phyloP scores from a whole-genome alignment of 2,329 filamentous ascomycete species.

The Juglanconis sp. region DNA sequence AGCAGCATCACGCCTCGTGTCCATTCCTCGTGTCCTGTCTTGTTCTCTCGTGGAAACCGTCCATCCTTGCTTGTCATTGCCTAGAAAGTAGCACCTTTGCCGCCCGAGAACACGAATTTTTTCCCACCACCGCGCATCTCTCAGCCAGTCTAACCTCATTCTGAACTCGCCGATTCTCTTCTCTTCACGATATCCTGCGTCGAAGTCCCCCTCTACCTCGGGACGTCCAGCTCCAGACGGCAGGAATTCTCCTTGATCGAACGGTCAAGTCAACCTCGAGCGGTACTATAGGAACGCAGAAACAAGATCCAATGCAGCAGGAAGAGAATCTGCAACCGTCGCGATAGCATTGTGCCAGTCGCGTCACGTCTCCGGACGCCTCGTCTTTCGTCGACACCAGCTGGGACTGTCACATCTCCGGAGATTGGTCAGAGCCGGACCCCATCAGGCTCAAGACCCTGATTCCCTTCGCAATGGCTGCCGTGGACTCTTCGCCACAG shows the following conservation, averaged over 20 bases:
- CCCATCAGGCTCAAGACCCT: slow-evolving; percentile 9
- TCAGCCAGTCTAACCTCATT: background rate
- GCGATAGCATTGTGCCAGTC: slow-evolving; percentile 18
- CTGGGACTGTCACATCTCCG: slow-evolving; percentile 5
- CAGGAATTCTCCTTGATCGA: background rate
- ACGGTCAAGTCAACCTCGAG: background rate
- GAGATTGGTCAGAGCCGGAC: slow-evolving; percentile 5
- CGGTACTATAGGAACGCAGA: background rate
- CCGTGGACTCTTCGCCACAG: slow-evolving; percentile 26
- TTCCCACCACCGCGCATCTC: background rate
- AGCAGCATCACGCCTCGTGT: background rate
- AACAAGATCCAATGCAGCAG: slow-evolving; percentile 14
- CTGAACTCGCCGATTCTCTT: background rate
- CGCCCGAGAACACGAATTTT: background rate
- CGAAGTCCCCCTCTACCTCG: background rate
- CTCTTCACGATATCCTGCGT: background rate
- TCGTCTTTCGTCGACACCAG: slow-evolving; percentile 18
- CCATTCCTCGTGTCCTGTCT: background rate
- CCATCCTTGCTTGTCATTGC: slow-evolving; percentile 14
- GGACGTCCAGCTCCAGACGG: background rate
- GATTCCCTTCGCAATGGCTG: slow-evolving; percentile 28
- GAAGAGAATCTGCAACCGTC: slow-evolving; percentile 9
- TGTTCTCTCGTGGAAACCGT: background rate
- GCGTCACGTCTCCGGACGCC: slow-evolving; percentile 10
- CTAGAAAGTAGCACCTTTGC: slow-evolving; percentile 14